Percentiles rank a stretch among this genome's conserved stretches.
These are phyloP conservation scores for Sequoiadendron giganteum DNA, from an alignment of 75 land plant genomes.

Conservation along the genomic window DNA sequence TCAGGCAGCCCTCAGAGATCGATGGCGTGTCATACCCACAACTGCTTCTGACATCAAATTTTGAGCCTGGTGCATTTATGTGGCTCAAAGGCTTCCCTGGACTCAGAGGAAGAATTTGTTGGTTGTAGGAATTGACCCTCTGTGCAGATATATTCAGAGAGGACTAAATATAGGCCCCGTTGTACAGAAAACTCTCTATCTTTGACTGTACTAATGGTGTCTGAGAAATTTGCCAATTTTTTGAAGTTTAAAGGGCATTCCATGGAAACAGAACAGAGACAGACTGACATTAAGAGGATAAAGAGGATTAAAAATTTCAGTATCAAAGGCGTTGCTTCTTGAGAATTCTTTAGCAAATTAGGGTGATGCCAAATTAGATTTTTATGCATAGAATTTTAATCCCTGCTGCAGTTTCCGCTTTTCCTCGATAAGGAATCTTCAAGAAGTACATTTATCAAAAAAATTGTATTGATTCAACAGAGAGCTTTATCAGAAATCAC, in stretches of 20 bases:
- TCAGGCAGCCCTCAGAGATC: slow-evolving; percentile 57
- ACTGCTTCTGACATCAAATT: slow-evolving; percentile 24
- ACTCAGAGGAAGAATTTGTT: slow-evolving; percentile 30
- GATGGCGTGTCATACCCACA: slow-evolving; percentile 48
- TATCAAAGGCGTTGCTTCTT: neutral
- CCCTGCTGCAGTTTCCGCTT: too few species aligned
- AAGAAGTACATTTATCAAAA: too few species aligned
- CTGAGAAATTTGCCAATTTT: slow-evolving; percentile 20
- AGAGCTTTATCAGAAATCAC: too few species aligned
- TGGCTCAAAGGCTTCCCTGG: slow-evolving; percentile 41
- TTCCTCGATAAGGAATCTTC: too few species aligned
- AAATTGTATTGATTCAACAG: too few species aligned
- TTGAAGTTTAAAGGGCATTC: slow-evolving; percentile 57
- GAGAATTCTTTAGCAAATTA: too few species aligned
- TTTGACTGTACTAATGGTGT: slow-evolving; percentile 4
- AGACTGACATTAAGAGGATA: neutral
- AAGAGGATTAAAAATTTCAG: neutral
- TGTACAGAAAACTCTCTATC: slow-evolving; percentile 10
- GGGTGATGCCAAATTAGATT: too few species aligned
- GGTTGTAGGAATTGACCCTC: slow-evolving; percentile 50
- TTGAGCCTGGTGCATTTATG: slow-evolving; percentile 15
- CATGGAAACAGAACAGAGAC: neutral
- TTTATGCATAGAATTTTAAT: too few species aligned
- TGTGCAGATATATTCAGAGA: slow-evolving; percentile 32
- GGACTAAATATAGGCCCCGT: slow-evolving; percentile 57